phyloP scores from a whole-genome alignment of 2,329 filamentous ascomycete genomes.

The Lachnellula suecica region DNA sequence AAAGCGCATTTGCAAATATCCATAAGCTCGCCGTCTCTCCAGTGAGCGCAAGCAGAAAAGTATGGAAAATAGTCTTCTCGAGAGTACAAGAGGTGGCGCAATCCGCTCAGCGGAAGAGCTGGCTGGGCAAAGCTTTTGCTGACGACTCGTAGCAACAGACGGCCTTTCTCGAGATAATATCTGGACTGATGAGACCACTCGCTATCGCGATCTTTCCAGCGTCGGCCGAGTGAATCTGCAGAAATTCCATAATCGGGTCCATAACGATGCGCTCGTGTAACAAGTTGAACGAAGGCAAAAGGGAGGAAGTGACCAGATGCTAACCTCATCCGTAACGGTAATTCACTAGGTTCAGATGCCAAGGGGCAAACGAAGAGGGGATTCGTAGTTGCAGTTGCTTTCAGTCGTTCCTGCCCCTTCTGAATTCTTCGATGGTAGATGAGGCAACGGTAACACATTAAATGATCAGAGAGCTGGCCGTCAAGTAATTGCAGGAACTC shows the following conservation, averaged over 20 bases:
- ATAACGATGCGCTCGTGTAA: slow-evolving; percentile 47
- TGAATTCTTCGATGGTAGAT: slow-evolving; percentile 53
- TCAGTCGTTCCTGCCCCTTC: slow-evolving; percentile 51
- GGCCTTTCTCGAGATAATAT: slow-evolving; percentile 51
- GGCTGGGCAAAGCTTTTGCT: slow-evolving; percentile 52
- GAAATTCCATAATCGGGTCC: slow-evolving; percentile 47
- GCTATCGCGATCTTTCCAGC: slow-evolving; percentile 48
- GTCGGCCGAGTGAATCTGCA: slow-evolving; percentile 45
- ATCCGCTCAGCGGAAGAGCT: slow-evolving; percentile 48
- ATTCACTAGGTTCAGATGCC: slow-evolving; percentile 44
- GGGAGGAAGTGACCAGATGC: slow-evolving; percentile 54
- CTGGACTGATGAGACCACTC: slow-evolving; percentile 55
- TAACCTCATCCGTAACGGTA: slow-evolving; percentile 50
- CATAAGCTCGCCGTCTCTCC: slow-evolving; percentile 60
- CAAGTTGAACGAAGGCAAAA: slow-evolving; percentile 59
- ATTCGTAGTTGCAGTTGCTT: slow-evolving; percentile 52
- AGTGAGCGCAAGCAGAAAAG: slow-evolving; percentile 62
- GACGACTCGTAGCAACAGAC: slow-evolving; percentile 57
- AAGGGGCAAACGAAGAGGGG: slow-evolving; percentile 57
- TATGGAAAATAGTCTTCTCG: slow-evolving; percentile 61
- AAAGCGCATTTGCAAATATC: slow-evolving; percentile 60
- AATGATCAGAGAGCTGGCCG: slow-evolving; percentile 48
- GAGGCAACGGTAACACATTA: slow-evolving; percentile 58
- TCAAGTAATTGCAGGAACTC: slow-evolving; percentile 53
- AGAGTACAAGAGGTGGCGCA: slow-evolving; percentile 57